Evolutionary conservation across 2,329 filamentous ascomycete genomes (phyloP).

Genomic region (Colletotrichum tabaci): DNA sequence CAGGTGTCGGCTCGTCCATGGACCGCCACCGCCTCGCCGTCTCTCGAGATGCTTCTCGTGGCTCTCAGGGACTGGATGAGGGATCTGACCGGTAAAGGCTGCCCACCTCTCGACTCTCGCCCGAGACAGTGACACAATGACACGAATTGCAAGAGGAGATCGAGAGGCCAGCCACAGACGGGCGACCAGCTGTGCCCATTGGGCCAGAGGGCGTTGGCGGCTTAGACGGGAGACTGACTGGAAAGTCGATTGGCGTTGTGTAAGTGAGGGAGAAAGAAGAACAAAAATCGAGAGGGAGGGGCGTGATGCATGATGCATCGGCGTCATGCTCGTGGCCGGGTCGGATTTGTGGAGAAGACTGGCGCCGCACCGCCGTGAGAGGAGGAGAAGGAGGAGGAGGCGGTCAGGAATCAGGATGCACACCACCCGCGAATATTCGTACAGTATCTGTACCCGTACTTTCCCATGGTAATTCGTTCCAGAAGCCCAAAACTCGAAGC

Average conservation of each 20-base stretch:
- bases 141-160: background rate
- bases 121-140: background rate
- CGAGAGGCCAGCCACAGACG: background rate
- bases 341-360: slow-evolving; percentile 35
- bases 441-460: background rate
- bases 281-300: slow-evolving; percentile 10
- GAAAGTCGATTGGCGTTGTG: background rate
- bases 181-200: slow-evolving; percentile 16
- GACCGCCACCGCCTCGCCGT: slow-evolving; percentile 1
- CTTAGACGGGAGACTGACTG: background rate
- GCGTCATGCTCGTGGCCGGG: slow-evolving; percentile 23
- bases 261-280: background rate
- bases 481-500: background rate
- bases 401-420: slow-evolving; percentile 36
- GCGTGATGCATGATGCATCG: slow-evolving; percentile 1
- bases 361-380: background rate
- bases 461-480: slow-evolving; percentile 1
- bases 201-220: slow-evolving; percentile 11
- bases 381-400: slow-evolving; percentile 12
- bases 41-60: slow-evolving; percentile 5
- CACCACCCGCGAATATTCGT: background rate
- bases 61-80: slow-evolving; percentile 14
- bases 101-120: slow-evolving; percentile 12
- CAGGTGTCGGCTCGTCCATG: background rate
- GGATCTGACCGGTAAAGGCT: slow-evolving; percentile 5